Conservation (phyloP, 768 basidiomycete genomes). For the Cystoderma amianthinum region DNA sequence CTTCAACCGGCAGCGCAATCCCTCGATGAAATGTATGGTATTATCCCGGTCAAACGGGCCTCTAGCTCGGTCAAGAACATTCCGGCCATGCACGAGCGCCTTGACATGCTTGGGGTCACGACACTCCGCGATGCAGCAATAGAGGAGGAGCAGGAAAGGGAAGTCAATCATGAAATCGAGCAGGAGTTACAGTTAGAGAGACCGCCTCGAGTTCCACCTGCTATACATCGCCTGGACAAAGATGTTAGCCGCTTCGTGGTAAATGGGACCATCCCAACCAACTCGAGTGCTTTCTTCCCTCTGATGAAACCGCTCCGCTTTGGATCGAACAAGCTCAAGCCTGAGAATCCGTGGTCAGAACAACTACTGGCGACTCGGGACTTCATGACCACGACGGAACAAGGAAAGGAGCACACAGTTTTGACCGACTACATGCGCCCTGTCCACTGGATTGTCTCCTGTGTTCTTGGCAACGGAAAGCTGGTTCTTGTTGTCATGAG, state of each 20-base stretch:
- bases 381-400: conserved; percentile 21
- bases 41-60: not conserved
- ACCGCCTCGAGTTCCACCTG: conserved; percentile 19
- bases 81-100: conserved; percentile 12
- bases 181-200: conserved; percentile 30
- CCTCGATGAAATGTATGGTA: too few species aligned
- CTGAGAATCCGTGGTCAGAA: conserved; percentile 12
- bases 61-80: not conserved
- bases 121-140: conserved; percentile 14
- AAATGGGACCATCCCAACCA: conserved; percentile 16
- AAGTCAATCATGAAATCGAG: conserved; percentile 36
- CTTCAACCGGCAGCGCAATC: conserved; percentile 6
- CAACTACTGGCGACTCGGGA: conserved; percentile 24
- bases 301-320: conserved; percentile 9
- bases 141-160: conserved; percentile 46
- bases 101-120: conserved; percentile 19
- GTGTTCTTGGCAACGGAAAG: conserved; percentile 2
- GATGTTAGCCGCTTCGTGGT: conserved; percentile 18
- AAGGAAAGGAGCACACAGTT: conserved; percentile 5
- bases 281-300: conserved; percentile 13
- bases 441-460: conserved; percentile 38
- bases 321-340: conserved; percentile 4
- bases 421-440: conserved; percentile 26
- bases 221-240: conserved; percentile 16
- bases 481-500: conserved; percentile 28